Evolutionary conservation across 1,284 basidiomycete species (phyloP), one percentile per base, ranked within the genome.

Genomic region (Moniliophthora roreri): DNA sequence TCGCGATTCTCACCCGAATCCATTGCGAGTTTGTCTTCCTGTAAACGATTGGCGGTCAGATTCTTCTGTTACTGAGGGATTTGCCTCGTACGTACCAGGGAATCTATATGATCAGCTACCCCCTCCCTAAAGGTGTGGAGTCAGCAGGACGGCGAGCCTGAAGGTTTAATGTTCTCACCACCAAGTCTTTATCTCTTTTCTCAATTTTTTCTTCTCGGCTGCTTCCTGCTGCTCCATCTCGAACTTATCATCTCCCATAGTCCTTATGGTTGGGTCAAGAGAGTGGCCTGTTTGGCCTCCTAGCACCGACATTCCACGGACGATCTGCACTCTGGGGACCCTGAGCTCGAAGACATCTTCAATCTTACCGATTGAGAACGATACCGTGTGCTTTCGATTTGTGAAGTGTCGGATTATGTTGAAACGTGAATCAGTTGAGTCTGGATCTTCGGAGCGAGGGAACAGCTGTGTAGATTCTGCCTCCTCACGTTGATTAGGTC

Each of bases 111-210:
- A 52, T 82, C 80, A 0, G 79, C 72, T 13, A 88, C 66, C 13
- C 76, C 75, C 60, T 82, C 79, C 85, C n/a, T n/a, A n/a, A n/a
- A n/a, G n/a, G n/a, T n/a, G n/a, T n/a, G n/a, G n/a, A n/a, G n/a
- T n/a, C n/a, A n/a, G n/a, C n/a, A n/a, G n/a, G n/a, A n/a, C n/a
- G n/a, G n/a, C n/a, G n/a, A n/a, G n/a, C n/a, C n/a, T n/a, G n/a
- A n/a, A n/a, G n/a, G n/a, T n/a, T n/a, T n/a, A n/a, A n/a, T n/a
- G n/a, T n/a, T n/a, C n/a, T n/a, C n/a, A n/a, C n/a, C 85, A 89
- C 81, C 84, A 88, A 32, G 60, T 61, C 62, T 74, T 77, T 51
- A 89, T 87, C 64, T 89, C 82, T 47, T 72, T 69, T 53, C 82
- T 67, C 16, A 88, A 64, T 4, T 66, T 60, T 39, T 72, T 72